These are phyloP conservation scores for Digitaria exilis DNA, from an alignment of 202 grass and related monocot species.

Conservation along the genomic window DNA sequence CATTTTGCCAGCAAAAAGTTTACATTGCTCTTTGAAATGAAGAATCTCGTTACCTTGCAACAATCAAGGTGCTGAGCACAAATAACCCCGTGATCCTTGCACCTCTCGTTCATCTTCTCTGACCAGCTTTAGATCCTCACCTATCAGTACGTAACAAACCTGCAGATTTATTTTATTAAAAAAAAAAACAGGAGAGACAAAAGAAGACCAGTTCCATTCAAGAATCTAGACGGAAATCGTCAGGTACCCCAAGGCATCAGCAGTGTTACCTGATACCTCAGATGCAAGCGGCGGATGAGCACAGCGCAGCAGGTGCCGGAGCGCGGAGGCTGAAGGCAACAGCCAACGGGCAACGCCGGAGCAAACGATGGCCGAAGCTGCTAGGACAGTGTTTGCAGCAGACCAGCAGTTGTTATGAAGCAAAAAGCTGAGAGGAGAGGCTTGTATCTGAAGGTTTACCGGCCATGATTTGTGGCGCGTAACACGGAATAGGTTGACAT, in stretches of 20 bases:
- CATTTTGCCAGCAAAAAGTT: neutral
- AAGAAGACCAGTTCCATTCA: neutral
- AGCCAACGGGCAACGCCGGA: neutral
- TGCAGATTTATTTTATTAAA: neutral
- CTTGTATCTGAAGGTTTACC: constrained; percentile 29
- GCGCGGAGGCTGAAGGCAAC: neutral
- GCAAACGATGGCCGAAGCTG: neutral
- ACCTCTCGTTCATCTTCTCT: neutral
- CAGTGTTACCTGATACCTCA: neutral
- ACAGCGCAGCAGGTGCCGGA: neutral
- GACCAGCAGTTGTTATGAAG: neutral
- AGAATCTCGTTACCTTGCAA: constrained; percentile 26
- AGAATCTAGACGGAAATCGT: too few relatives aligned
- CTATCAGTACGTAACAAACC: neutral
- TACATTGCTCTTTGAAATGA: neutral
- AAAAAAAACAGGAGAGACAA: neutral
- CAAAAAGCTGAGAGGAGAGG: neutral
- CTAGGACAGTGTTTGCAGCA: neutral
- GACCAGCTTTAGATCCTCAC: neutral
- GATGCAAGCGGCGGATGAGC: neutral
- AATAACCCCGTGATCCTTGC: neutral
- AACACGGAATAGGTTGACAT: constrained; percentile 1
- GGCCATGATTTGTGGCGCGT: constrained; percentile 22
- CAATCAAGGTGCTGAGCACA: neutral
- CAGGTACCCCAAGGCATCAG: neutral